Conservation (phyloP, 345 rosid genomes). For the Boechera stricta region DNA sequence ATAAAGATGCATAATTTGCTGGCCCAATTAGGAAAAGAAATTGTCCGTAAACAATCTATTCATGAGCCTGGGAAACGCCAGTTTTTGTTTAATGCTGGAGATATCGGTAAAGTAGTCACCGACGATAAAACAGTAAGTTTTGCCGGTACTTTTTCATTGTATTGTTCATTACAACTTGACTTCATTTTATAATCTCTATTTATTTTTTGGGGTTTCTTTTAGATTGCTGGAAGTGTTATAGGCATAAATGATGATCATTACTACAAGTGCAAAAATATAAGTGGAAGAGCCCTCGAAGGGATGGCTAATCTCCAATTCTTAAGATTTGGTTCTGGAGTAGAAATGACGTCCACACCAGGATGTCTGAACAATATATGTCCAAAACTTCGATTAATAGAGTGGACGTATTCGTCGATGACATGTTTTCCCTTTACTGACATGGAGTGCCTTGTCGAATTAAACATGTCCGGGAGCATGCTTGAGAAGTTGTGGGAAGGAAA, state of each 20-base stretch:
- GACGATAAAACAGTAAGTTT: slow-evolving; percentile 1
- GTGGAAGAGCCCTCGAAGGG: not conserved
- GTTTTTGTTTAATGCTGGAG: slow-evolving; percentile 18
- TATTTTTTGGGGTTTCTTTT: not conserved
- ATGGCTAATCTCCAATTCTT: slow-evolving; percentile 37
- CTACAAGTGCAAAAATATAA: too few species aligned
- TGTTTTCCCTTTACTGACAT: slow-evolving; percentile 18
- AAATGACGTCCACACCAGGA: too few species aligned
- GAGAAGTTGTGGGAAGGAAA: slow-evolving; percentile 32
- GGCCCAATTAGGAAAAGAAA: slow-evolving; percentile 31
- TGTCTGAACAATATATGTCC: too few species aligned
- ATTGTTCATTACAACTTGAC: not conserved
- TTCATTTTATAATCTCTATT: not conserved
- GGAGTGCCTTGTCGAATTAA: slow-evolving; percentile 22
- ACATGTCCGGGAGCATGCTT: not conserved
- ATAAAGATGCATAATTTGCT: slow-evolving; percentile 38
- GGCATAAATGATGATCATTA: not conserved
- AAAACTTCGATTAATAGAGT: slow-evolving; percentile 4
- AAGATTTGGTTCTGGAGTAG: not conserved
- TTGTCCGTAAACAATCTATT: slow-evolving; percentile 16
- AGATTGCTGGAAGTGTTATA: slow-evolving; percentile 26
- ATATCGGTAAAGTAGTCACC: slow-evolving; percentile 18
- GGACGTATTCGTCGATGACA: slow-evolving; percentile 8
- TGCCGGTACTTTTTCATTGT: not conserved
- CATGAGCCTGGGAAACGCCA: slow-evolving; percentile 16